Conservation (phyloP, 163 green algal genomes). For the Volvox carteri region DNA sequence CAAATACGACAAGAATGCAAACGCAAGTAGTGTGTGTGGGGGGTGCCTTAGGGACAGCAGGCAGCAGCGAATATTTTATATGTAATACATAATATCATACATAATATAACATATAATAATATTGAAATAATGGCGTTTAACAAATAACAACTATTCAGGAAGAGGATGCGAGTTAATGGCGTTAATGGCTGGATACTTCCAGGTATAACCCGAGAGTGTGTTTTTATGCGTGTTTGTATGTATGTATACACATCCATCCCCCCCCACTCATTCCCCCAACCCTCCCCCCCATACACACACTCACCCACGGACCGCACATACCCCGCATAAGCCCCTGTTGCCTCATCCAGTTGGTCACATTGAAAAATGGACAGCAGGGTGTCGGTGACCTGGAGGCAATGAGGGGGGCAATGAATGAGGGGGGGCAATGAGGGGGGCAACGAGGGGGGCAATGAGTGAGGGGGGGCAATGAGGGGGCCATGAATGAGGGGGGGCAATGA, state of each 20-base stretch:
- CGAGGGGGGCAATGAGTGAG: background rate
- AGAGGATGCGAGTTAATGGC: too few relatives aligned
- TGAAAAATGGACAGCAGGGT: conserved; percentile 26
- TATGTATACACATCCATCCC: background rate
- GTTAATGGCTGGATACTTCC: too few relatives aligned
- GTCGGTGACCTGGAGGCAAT: conserved; percentile 36
- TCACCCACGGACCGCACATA: conserved; percentile 11
- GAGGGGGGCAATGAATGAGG: background rate
- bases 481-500: too few relatives aligned
- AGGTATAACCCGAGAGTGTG: too few relatives aligned
- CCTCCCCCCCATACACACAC: background rate
- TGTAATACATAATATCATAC: too few relatives aligned
- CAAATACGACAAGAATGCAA: too few relatives aligned
- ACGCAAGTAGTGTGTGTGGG: too few relatives aligned
- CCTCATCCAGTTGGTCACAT: conserved; percentile 23
- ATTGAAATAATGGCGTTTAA: too few relatives aligned
- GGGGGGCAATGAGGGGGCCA: background rate
- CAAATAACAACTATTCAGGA: too few relatives aligned
- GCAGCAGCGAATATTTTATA: too few relatives aligned
- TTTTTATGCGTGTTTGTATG: background rate
- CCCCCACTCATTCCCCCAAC: background rate
- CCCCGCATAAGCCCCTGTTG: background rate
- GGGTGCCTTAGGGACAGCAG: too few relatives aligned
- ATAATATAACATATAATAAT: too few relatives aligned
- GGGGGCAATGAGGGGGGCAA: background rate